Conservation (phyloP, 129 eudicot species). For the Deinandra increscens region DNA sequence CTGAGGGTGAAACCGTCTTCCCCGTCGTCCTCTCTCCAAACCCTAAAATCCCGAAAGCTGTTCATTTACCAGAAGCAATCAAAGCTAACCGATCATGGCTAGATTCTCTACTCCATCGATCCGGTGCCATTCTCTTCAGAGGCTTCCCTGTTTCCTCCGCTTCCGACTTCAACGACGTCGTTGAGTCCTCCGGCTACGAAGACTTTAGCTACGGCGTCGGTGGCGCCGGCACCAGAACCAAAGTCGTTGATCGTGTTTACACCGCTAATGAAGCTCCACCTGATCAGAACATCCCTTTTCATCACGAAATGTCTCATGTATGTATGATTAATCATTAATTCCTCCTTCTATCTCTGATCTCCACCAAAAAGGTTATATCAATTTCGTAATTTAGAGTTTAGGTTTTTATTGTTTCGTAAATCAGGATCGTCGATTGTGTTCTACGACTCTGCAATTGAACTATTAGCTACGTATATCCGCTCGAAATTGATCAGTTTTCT, state of each 20-base stretch:
- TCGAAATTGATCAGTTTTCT: neutral
- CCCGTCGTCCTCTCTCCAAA: slow-evolving; percentile 36
- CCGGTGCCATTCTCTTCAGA: slow-evolving; percentile 37
- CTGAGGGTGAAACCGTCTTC: slow-evolving; percentile 15
- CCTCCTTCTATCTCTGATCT: neutral
- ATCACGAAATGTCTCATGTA: slow-evolving; percentile 69
- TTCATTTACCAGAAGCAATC: slow-evolving; percentile 39
- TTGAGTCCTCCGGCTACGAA: slow-evolving; percentile 37
- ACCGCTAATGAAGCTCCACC: slow-evolving; percentile 44
- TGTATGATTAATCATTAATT: too few species aligned
- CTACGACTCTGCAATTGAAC: too few species aligned
- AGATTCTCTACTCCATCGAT: slow-evolving; percentile 25
- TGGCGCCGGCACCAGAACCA: slow-evolving; percentile 49
- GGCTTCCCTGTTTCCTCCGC: slow-evolving; percentile 40
- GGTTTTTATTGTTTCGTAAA: neutral
- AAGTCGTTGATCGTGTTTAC: slow-evolving; percentile 34
- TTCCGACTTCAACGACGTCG: slow-evolving; percentile 62
- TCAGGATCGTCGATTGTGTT: neutral
- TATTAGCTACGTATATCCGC: too few species aligned
- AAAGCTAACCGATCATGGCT: slow-evolving; percentile 46
- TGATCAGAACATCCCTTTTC: slow-evolving; percentile 33
- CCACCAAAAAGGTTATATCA: neutral
- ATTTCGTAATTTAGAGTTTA: neutral
- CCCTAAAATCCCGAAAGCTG: slow-evolving; percentile 1
- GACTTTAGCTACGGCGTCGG: slow-evolving; percentile 29